Evolutionary conservation across 352 stramenopile species (phyloP), one percentile per base, ranked within the genome.

Genomic region (Phytopythium kandeliae): DNA sequence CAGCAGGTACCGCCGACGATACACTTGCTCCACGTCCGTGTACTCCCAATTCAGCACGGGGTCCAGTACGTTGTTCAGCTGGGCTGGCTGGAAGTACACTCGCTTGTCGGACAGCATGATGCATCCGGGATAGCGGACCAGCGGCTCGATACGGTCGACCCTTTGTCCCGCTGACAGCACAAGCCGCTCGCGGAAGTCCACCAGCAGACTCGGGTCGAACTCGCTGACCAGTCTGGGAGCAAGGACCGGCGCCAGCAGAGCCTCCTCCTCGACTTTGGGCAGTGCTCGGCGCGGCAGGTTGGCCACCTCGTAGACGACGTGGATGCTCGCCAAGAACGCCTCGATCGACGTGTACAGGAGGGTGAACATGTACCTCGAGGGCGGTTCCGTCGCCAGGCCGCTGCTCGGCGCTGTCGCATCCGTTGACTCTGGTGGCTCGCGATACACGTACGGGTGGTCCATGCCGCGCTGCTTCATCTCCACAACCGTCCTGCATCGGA

Each of bases 71-170:
- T 97, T 97, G 56, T 98, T 98, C 10, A 98, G 57, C 45, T 88
- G 64, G 15, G 88, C 83, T 8, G 91, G 90, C 59, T 98, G 87
- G 53, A 98, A 97, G 58, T 98, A 98, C 12, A 98, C 51, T 17
- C 71, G 63, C 45, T 73, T 45, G 10, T 74, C 67, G 56, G 81
- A 78, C 34, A 97, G 61, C 68, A 96, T 91, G 17, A 97, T 48
- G 31, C 73, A 89, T 9, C 90, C 90, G 30, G 89, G 90, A 54
- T 92, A 89, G 48, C 87, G 78, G 6, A 96, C 67, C 33, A 97
- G 54, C 25, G 89, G 90, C 36, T 85, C 81, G 46, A 97, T 93
- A 22, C 89, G 76, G 43, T 86, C 68, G 8, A 81, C 82, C 11
- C 70, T 45, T 11, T 84, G 65, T 10, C 65, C 69, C 12, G 35